Conservation (phyloP, 768 basidiomycete species). For the Hirschioporus abietinus region DNA sequence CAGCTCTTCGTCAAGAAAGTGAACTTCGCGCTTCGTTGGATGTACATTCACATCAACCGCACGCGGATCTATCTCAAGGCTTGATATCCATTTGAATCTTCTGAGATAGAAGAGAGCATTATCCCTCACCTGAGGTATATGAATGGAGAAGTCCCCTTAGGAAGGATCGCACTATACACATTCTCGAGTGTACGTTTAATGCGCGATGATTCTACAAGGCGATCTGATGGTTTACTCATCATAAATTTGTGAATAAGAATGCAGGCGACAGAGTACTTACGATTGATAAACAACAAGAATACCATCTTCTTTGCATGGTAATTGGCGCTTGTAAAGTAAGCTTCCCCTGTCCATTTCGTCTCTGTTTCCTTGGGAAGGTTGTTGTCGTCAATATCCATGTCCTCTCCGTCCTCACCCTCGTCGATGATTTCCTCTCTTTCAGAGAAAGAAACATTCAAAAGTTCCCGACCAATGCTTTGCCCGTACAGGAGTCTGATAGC, state of each 20-base stretch:
- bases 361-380: conserved; percentile 18
- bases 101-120: neutral
- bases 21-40: conserved; percentile 95
- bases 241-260: conserved; percentile 1
- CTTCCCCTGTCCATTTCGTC: conserved; percentile 64
- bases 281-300: conserved; percentile 91
- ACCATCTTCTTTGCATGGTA: conserved; percentile 84
- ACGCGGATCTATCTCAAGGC: conserved; percentile 77
- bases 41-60: conserved; percentile 97
- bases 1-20: conserved; percentile 86
- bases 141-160: conserved; percentile 87
- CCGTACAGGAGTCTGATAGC: conserved; percentile 83
- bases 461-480: conserved; percentile 70
- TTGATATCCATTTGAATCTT: conserved; percentile 22
- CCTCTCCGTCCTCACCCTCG: conserved; percentile 10
- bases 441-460: conserved; percentile 40
- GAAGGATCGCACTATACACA: conserved; percentile 77
- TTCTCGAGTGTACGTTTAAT: conserved; percentile 86
- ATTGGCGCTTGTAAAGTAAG: conserved; percentile 80
- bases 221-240: conserved; percentile 46
- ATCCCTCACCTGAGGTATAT: conserved; percentile 81
- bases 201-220: conserved; percentile 82
- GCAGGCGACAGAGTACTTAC: conserved; percentile 39
- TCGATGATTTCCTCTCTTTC: neutral
- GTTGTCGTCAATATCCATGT: conserved; percentile 22